Evolutionary conservation across 441 rosid genomes (phyloP), one percentile per base, ranked within the genome.

Genomic region (Raphanus hybrid): DNA sequence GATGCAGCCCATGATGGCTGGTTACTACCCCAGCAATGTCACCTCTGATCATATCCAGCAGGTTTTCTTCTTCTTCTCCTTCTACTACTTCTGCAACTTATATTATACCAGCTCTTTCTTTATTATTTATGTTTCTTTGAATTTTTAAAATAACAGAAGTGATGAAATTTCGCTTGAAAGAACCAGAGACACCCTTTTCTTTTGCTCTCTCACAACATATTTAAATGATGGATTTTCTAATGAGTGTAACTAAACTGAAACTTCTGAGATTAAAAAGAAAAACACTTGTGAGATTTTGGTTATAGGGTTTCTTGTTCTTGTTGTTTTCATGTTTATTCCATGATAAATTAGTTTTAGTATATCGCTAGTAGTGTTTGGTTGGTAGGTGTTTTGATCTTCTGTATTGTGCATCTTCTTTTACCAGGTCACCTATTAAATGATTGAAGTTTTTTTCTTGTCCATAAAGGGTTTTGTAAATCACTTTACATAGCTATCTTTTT

Each of bases 1-100:
- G 94, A 93, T 90, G 98, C 98, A 92, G 91, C 95, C 95, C 92
- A 91, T 92, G 95, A 93, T 93, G 97, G 97, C 97, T 80, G 89
- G 97, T 75, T 96, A 92, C 87, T 93, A 92, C 84, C 94, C 99
- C 80, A 93, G 86, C 94, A 95, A 91, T 94, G 98, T 91, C 88
- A 96, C 99, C 57, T 90, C 98, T 87, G 99, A 96, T 92, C 99
- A 93, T 82, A 93, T 96, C 83, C 99, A 96, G 74, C 99, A 93
- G 98, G 99, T 93, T 81, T 78, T 71, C 77, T 77, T 75, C 67
- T 67, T 61, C 74, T 48, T 18, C 67, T 68, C 45, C 70, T 26
- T 58, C 59, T 66, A 20, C 62, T 67, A 6, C 64, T 65, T 39
- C 58, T 66, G 20, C 68, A 67, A 2, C 68, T 70, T 63, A 70